Evolutionary conservation across 805 yeast genomes (phyloP).

Genomic region (Scheffersomyces lignosus): DNA sequence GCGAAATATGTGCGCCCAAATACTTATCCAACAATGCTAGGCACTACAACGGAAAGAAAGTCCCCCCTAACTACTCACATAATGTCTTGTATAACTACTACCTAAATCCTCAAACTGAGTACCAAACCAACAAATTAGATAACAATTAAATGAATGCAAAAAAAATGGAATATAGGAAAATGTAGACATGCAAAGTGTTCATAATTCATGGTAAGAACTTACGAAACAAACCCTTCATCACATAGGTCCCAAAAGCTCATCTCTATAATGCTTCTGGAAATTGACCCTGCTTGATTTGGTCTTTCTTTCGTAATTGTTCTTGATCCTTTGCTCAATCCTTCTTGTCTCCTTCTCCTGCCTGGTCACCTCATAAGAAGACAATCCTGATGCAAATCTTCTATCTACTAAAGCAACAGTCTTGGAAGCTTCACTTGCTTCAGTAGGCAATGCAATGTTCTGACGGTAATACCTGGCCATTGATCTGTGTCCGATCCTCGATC

Average conservation of each 20-base stretch:
- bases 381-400: constrained; percentile 46
- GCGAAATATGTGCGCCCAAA: too few relatives aligned
- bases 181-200: too few relatives aligned
- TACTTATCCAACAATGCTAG: too few relatives aligned
- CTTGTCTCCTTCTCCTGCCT: constrained; percentile 33
- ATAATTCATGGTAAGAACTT: too few relatives aligned
- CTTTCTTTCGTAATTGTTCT: constrained; percentile 24
- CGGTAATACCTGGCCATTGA: constrained; percentile 68
- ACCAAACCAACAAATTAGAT: too few relatives aligned
- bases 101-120: too few relatives aligned
- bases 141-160: too few relatives aligned
- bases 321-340: constrained; percentile 10
- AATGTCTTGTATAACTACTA: too few relatives aligned
- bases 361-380: constrained; percentile 25
- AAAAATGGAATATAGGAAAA: too few relatives aligned
- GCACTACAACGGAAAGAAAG: too few relatives aligned
- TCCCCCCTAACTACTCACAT: too few relatives aligned
- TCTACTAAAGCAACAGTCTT: constrained; percentile 79
- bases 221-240: too few relatives aligned
- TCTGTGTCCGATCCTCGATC: constrained; percentile 80
- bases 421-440: constrained; percentile 58
- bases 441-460: constrained; percentile 46
- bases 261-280: constrained; percentile 56
- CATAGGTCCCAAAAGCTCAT: constrained; percentile 53
- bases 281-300: constrained; percentile 28